These are phyloP conservation scores for Fusarium keratoplasticum DNA, from an alignment of 2,329 filamentous ascomycete genomes.

Conservation along the genomic window DNA sequence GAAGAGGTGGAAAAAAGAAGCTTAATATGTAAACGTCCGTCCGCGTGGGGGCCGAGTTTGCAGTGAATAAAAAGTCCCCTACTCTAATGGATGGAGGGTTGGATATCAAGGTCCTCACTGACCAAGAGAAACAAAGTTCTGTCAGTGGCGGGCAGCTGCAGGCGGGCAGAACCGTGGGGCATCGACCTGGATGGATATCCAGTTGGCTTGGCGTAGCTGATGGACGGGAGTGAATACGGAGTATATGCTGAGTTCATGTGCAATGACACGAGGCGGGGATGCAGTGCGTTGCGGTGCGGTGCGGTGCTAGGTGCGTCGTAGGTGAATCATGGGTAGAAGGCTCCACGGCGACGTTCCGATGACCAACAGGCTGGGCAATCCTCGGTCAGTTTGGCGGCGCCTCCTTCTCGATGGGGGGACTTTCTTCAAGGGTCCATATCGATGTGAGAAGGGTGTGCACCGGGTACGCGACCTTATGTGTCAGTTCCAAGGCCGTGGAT, in stretches of 20 bases:
- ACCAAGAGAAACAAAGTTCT: conserved; percentile 8
- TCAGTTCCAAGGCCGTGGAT: background rate
- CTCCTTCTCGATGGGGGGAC: background rate
- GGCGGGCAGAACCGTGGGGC: conserved; percentile 18
- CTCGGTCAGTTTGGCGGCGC: background rate
- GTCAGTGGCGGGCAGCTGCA: conserved; percentile 9
- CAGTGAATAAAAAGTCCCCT: background rate
- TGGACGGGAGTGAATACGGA: background rate
- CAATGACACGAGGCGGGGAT: conserved; percentile 4
- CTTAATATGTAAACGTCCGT: conserved; percentile 8
- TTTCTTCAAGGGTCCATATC: background rate
- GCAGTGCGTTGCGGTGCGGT: background rate
- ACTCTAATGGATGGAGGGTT: background rate
- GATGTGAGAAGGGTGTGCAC: background rate
- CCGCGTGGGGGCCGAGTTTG: background rate
- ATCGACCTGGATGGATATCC: conserved; percentile 12
- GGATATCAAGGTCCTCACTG: conserved; percentile 37
- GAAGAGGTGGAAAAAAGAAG: background rate
- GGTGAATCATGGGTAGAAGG: background rate
- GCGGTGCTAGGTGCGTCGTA: background rate
- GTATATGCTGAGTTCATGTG: conserved; percentile 9
- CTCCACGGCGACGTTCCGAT: conserved; percentile 1
- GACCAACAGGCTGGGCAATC: background rate
- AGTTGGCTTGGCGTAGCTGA: background rate
- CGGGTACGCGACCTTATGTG: background rate